Base-by-base conservation (phyloP, 495 filamentous ascomycete species). In the Penicillium malachiteum region DNA sequence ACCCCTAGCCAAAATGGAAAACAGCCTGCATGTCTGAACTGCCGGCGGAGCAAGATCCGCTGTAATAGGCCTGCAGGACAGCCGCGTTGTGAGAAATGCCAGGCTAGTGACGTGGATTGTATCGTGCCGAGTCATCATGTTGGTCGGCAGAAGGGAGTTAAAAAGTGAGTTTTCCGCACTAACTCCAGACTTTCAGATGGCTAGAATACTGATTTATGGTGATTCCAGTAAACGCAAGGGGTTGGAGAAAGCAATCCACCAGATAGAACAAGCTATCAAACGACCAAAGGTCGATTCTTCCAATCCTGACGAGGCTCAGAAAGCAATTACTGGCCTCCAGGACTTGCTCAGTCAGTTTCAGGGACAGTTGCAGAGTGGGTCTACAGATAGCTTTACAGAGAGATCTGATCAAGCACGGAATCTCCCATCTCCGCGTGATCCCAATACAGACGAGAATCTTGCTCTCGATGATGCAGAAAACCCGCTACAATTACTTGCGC, bases 401-500 rank as follows among this genome's bases (percentile, higher is more conserved):
- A 62, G 50, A 56, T 57, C 41, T 42, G 71, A 60, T 45, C 67
- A 48, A 54, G 52, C 33, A 52, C 71, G 43, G 52, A 65, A 34
- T 56, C 50, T 49, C 57, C 63, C 46, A 35, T 61, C 54, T 56
- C 68, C 67, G 45, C 72, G 57, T 41, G 70, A 62, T 41, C 62
- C 49, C 38, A 66, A 50, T 48, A 57, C 50, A 30, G 76, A 79
- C 12, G 81, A 85, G 17, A 71, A 75, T 37, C 73, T 88, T 11
- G 80, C 82, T 21, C 64, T 90, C 5, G 86, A 88, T 55, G 86
- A 89, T 69, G 86, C 86, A 14, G 87, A 90, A 59, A 90, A 90
- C 54, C 87, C 87, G 0, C 68, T 90, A 9, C 86, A 90, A 61
- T 67, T 90, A 2, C 78, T 90, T 17, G 87, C 87, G 3, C 75